A percentile compares a stretch with the other conserved stretches of the same genome.
phyloP scores from a whole-genome alignment of 1,284 basidiomycete species.

The Ustilago shanxiensis region DNA sequence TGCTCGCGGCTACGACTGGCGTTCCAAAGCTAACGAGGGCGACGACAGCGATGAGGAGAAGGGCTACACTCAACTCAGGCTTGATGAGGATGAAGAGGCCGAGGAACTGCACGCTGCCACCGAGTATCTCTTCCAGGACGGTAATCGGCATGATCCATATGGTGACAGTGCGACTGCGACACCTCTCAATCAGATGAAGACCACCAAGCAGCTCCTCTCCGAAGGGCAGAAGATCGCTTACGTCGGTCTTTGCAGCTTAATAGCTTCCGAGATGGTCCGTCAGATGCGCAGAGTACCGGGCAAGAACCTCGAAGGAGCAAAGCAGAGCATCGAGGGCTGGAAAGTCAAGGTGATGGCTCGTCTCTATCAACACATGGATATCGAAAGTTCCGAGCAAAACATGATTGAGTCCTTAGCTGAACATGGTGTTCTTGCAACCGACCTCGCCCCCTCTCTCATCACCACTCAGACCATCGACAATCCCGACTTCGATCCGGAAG shows the following conservation, averaged over 20 bases:
- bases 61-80: conserved; percentile 67
- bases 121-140: conserved; percentile 67
- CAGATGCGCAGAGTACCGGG: conserved; percentile 55
- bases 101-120: conserved; percentile 66
- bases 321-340: conserved; percentile 63
- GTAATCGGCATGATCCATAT: conserved; percentile 49
- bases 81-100: conserved; percentile 68
- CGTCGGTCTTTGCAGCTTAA: conserved; percentile 66
- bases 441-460: conserved; percentile 66
- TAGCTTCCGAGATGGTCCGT: conserved; percentile 60
- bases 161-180: conserved; percentile 57
- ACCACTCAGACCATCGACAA: conserved; percentile 67
- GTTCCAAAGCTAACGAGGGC: conserved; percentile 52
- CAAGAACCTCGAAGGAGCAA: conserved; percentile 49
- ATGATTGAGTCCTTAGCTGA: conserved; percentile 69
- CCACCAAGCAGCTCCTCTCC: conserved; percentile 67
- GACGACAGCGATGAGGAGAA: conserved; percentile 52
- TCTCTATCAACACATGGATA: conserved; percentile 69
- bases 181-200: conserved; percentile 68
- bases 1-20: conserved; percentile 68
- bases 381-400: conserved; percentile 64
- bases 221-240: conserved; percentile 69
- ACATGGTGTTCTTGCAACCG: conserved; percentile 66
- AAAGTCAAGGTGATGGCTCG: conserved; percentile 66
- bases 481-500: conserved; percentile 66